These are phyloP conservation scores for Diaporthe aspalathi DNA, from an alignment of 2,329 filamentous ascomycete species.

Conservation along the genomic window DNA sequence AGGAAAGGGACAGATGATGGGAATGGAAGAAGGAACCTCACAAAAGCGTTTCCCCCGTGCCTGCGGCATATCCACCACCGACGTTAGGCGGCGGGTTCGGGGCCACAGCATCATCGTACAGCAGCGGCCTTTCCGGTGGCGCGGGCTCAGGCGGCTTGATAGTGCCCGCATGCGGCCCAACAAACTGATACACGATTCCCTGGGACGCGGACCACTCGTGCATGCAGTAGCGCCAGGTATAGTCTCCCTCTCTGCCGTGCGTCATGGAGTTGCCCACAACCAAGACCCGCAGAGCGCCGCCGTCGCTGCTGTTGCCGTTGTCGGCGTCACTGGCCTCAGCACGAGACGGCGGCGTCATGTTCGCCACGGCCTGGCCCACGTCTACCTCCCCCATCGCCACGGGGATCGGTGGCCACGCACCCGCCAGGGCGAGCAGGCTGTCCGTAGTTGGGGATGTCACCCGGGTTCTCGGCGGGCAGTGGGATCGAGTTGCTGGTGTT, in stretches of 20 bases:
- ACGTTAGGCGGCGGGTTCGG: conserved; percentile 1
- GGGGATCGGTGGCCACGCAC: not conserved
- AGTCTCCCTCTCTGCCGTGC: conserved; percentile 53
- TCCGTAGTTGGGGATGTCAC: not conserved
- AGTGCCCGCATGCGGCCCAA: conserved; percentile 52
- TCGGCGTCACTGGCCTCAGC: not conserved
- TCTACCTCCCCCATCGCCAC: not conserved
- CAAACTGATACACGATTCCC: conserved; percentile 45
- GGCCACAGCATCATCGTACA: not conserved
- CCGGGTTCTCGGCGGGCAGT: not conserved
- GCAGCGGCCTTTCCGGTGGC: not conserved
- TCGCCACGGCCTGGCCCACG: conserved; percentile 5
- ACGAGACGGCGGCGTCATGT: not conserved
- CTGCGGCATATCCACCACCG: not conserved
- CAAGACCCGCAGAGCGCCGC: conserved; percentile 44
- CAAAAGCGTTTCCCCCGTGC: not conserved
- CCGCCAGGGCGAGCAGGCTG: conserved; percentile 1
- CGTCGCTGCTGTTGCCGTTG: not conserved
- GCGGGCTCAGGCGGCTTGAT: conserved; percentile 4
- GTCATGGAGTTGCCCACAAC: conserved; percentile 53
- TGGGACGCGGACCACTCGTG: conserved; percentile 52
- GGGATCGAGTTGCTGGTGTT: conserved; percentile 4
- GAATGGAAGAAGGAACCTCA: not conserved
- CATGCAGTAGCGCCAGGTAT: conserved; percentile 55
- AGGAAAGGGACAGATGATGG: not conserved